Conservation (phyloP, 768 basidiomycete genomes). For the Rossbeevera mucosa region DNA sequence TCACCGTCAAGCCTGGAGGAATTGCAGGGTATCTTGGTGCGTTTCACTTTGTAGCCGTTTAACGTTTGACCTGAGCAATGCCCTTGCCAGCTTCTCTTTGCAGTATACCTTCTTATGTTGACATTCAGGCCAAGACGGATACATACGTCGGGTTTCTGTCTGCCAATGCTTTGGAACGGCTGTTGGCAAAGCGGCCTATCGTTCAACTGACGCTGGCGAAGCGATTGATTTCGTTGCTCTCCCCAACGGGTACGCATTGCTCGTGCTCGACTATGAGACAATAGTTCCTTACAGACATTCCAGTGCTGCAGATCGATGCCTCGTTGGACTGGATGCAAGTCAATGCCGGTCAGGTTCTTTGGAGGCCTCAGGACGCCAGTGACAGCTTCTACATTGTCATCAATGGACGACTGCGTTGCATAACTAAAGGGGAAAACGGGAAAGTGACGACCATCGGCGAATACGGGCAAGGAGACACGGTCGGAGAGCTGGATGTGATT, state of each 20-base stretch:
- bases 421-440: slow-evolving; percentile 74
- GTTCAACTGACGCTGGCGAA: slow-evolving; percentile 94
- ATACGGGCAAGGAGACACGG: slow-evolving; percentile 95
- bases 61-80: slow-evolving; percentile 2
- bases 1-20: slow-evolving; percentile 94
- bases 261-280: background rate
- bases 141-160: slow-evolving; percentile 97
- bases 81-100: slow-evolving; percentile 74
- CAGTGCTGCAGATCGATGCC: slow-evolving; percentile 94
- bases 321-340: slow-evolving; percentile 99
- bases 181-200: slow-evolving; percentile 92
- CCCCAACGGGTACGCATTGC: slow-evolving; percentile 68
- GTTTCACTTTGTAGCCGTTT: slow-evolving; percentile 8
- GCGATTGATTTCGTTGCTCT: slow-evolving; percentile 90
- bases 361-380: slow-evolving; percentile 85
- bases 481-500: slow-evolving; percentile 97
- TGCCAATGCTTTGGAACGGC: slow-evolving; percentile 77
- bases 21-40: slow-evolving; percentile 93
- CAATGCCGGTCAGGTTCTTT: slow-evolving; percentile 89
- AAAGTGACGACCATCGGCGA: slow-evolving; percentile 82
- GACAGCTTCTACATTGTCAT: slow-evolving; percentile 98
- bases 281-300: slow-evolving; percentile 6
- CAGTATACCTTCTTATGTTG: slow-evolving; percentile 90
- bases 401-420: slow-evolving; percentile 90
- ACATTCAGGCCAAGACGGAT: slow-evolving; percentile 95